A percentile compares a stretch with the other conserved stretches of the same genome.
Conservation (phyloP, 1,284 basidiomycete species). For the Cerioporus squamosus region DNA sequence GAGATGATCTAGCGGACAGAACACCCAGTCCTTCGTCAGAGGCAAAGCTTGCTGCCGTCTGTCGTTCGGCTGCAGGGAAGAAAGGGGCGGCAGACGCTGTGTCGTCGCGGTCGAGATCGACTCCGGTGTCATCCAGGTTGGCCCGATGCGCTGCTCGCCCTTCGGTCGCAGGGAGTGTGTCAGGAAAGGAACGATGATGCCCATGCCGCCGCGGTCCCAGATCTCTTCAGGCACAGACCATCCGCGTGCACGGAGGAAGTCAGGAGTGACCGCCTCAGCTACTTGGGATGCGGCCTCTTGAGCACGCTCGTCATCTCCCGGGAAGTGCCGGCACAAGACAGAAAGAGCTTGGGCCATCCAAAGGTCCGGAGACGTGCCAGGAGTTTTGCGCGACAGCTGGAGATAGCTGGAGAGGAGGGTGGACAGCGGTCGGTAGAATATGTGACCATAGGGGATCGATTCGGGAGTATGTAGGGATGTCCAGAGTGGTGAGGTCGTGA, state of each 20-base stretch:
- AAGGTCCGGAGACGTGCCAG: constrained; percentile 53
- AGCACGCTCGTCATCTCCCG: constrained; percentile 68
- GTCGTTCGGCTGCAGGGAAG: constrained; percentile 24
- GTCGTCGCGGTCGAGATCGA: constrained; percentile 62
- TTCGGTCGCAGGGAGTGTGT: constrained; percentile 43
- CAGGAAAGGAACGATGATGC: constrained; percentile 65
- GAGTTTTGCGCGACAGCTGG: constrained; percentile 56
- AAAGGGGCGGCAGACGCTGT: constrained; percentile 51
- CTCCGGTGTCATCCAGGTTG: constrained; percentile 48
- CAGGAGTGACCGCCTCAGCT: constrained; percentile 40
- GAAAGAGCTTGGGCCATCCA: constrained; percentile 71
- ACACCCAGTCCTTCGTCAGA: constrained; percentile 72
- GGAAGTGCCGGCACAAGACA: constrained; percentile 56
- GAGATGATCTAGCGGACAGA: constrained; percentile 80
- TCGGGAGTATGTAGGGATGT: constrained; percentile 29
- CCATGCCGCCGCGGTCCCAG: constrained; percentile 57
- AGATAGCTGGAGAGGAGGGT: constrained; percentile 58
- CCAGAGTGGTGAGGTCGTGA: constrained; percentile 58
- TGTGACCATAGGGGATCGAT: constrained; percentile 36
- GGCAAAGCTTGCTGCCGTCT: constrained; percentile 58
- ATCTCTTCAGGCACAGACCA: constrained; percentile 44
- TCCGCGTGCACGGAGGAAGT: constrained; percentile 44
- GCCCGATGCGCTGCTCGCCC: constrained; percentile 45
- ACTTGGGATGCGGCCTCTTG: constrained; percentile 44
- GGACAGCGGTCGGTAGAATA: constrained; percentile 55